A percentile compares a stretch with the other conserved stretches of the same genome.
phyloP scores from a whole-genome alignment of 805 yeast genomes.

The Candida coleopterorum region DNA sequence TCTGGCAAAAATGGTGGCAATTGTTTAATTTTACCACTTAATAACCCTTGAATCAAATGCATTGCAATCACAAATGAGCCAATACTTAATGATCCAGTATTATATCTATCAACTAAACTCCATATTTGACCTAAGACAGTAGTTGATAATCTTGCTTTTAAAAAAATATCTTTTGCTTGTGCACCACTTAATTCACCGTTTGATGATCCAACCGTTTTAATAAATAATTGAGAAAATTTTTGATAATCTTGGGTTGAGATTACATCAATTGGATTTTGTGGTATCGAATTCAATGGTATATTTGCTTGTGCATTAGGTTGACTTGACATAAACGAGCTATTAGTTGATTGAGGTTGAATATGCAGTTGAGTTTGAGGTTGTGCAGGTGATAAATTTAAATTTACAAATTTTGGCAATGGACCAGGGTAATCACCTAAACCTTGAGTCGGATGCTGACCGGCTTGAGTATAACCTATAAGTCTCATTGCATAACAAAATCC shows the following conservation, averaged over 20 bases:
- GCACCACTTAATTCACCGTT: constrained; percentile 61
- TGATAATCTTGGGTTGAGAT: constrained; percentile 55
- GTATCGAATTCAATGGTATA: constrained; percentile 15
- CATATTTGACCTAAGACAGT: constrained; percentile 79
- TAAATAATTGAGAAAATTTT: constrained; percentile 67
- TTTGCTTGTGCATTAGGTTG: constrained; percentile 37
- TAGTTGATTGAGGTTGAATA: constrained; percentile 28
- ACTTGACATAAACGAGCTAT: constrained; percentile 36
- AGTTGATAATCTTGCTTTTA: constrained; percentile 83
- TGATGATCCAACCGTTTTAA: constrained; percentile 55
- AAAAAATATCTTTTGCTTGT: constrained; percentile 79
- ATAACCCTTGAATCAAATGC: constrained; percentile 84
- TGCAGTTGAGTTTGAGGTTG: constrained; percentile 14
- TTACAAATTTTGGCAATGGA: constrained; percentile 58
- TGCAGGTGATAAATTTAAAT: constrained; percentile 20
- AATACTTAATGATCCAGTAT: constrained; percentile 65
- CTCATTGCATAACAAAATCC: constrained; percentile 87
- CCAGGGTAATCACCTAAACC: constrained; percentile 53
- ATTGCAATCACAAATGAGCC: constrained; percentile 86
- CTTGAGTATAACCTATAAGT: constrained; percentile 81
- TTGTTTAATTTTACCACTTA: constrained; percentile 59
- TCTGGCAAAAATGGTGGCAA: constrained; percentile 45
- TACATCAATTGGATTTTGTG: constrained; percentile 40
- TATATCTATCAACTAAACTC: constrained; percentile 77
- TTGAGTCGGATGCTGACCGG: constrained; percentile 54